These are phyloP conservation scores for Paralagenidium karlingii DNA, from an alignment of 352 stramenopile genomes.

Conservation along the genomic window DNA sequence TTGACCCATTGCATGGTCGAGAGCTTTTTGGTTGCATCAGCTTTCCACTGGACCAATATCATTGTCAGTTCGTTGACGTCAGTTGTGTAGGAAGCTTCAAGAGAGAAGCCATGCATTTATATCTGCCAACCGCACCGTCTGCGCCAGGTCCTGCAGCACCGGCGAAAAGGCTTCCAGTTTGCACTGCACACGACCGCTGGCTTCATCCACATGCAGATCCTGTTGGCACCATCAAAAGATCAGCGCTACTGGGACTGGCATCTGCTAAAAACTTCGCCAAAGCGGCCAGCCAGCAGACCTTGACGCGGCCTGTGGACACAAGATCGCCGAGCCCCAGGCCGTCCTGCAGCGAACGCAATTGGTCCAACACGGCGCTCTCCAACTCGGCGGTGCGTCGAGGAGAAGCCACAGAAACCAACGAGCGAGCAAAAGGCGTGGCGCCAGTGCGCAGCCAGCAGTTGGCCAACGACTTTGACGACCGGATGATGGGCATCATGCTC, in stretches of 20 bases:
- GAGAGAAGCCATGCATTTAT: too few species aligned
- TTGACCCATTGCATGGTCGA: conserved; percentile 63
- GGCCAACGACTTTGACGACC: too few species aligned
- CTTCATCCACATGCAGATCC: conserved; percentile 34
- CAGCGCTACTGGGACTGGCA: too few species aligned
- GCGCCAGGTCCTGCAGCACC: conserved; percentile 47
- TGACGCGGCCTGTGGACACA: conserved; percentile 60
- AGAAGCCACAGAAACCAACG: too few species aligned
- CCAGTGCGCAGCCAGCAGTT: too few species aligned
- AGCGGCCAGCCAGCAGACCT: conserved; percentile 22
- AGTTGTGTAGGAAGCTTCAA: too few species aligned
- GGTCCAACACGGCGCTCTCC: conserved; percentile 67
- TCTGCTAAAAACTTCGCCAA: not conserved
- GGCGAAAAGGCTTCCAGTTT: conserved; percentile 61
- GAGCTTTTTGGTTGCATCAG: conserved; percentile 32
- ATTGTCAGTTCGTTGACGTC: too few species aligned
- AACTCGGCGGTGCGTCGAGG: too few species aligned
- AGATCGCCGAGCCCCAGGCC: conserved; percentile 64
- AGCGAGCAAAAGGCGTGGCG: too few species aligned
- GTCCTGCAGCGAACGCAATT: conserved; percentile 50
- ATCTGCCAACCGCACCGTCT: conserved; percentile 39
- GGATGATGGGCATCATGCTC: too few species aligned
- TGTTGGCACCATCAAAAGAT: too few species aligned
- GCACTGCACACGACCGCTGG: conserved; percentile 38
- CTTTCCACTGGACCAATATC: conserved; percentile 40